Percentiles rank a stretch among this genome's conserved stretches.
Evolutionary conservation across 352 stramenopile species (phyloP).

Genomic region (Lagenidium giganteum): DNA sequence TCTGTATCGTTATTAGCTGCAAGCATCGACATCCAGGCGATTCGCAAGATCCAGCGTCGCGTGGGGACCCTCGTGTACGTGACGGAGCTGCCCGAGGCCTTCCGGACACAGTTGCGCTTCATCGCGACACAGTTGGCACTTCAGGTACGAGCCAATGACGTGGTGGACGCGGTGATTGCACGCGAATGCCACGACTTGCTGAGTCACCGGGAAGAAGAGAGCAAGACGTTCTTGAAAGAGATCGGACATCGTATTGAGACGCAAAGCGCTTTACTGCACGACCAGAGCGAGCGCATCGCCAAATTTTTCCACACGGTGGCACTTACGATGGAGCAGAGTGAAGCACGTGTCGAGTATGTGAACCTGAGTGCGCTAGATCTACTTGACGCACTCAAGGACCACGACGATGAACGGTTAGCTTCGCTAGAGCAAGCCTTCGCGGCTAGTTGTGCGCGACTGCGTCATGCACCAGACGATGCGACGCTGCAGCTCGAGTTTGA

Average conservation of each 20-base stretch:
- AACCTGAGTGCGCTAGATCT: conserved; percentile 69
- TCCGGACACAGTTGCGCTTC: conserved; percentile 47
- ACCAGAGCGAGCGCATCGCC: conserved; percentile 47
- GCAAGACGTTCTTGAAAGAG: conserved; percentile 48
- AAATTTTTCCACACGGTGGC: conserved; percentile 59
- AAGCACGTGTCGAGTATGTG: conserved; percentile 49
- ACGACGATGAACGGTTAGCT: conserved; percentile 45
- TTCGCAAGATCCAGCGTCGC: conserved; percentile 75
- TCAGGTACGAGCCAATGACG: conserved; percentile 55
- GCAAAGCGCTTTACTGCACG: conserved; percentile 52
- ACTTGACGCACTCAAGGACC: conserved; percentile 70
- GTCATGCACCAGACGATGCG: conserved; percentile 63
- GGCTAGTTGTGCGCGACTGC: conserved; percentile 41
- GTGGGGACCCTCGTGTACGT: conserved; percentile 68
- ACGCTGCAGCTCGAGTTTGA: conserved; percentile 60
- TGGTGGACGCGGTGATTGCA: conserved; percentile 59
- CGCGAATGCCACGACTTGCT: conserved; percentile 52
- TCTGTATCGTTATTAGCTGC: background rate
- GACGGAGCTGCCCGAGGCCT: conserved; percentile 47
- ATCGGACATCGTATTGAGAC: conserved; percentile 41
- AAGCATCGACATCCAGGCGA: conserved; percentile 61
- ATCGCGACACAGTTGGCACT: conserved; percentile 49
- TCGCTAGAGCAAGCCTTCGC: conserved; percentile 43
- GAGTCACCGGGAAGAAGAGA: conserved; percentile 34
- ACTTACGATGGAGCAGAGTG: conserved; percentile 48